Evolutionary conservation across 352 stramenopile genomes (phyloP), one percentile per base, ranked within the genome.

Genomic region (Phytophthora europaea): DNA sequence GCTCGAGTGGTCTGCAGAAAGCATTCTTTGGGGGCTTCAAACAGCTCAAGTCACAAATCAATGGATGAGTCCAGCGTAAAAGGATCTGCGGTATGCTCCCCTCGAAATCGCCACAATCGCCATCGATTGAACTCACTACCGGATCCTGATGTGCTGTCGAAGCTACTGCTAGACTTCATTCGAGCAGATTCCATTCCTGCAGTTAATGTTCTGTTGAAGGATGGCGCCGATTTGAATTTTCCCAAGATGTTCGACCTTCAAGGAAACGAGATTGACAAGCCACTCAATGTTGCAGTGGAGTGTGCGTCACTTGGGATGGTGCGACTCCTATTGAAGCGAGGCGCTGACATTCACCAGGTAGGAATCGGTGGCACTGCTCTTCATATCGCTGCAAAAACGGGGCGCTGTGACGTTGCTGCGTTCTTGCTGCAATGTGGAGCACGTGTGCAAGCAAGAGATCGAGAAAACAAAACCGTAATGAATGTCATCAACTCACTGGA

Each of bases 341-440:
- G 89, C 16, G 85, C 87, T 23, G 88, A 95, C 52, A 76, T 95
- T 22, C 84, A 91, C 28, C 80, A 89, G 38, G 71, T 78, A 10
- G 84, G 85, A 34, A 68, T 78, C 2, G 71, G 70, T 13, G 88
- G 86, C 3, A 93, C 85, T 12, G 84, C 88, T 23, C 75, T 96
- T 6, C 89, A 96, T 45, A 76, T 92, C 26, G 89, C 88, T 23
- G 87, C 83, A 10, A 67, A 68, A 36, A 69, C 61, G 20, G 83
- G 85, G 9, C 85, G 89, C n/a, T 96, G 89, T 75, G 82, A 95
- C 63, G 62, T 95, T 0, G 82, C 91, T 31, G 87, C 85, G 4
- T 92, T 95, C 67, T 65, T 96, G 2, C 60, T 96, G 40, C 81
- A 95, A 61, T 94, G 88, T 69, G 89, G 89, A 34, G 86, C 89